Evolutionary conservation across 2,329 filamentous ascomycete genomes (phyloP), one percentile per base, ranked within the genome.

Genomic region (Trichophyton equinum): DNA sequence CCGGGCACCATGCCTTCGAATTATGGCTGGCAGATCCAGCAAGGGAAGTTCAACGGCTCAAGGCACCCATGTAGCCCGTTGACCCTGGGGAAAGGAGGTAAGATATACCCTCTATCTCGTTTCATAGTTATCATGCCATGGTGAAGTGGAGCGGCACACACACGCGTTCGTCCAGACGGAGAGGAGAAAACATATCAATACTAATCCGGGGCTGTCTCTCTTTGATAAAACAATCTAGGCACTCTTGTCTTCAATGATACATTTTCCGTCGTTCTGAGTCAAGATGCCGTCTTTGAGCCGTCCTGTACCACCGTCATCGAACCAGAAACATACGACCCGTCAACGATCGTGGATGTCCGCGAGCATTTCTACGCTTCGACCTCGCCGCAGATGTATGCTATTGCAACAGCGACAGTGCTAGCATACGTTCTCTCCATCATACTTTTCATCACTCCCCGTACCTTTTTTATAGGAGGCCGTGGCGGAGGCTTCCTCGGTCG

Each of bases 301-400:
- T 65, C 74, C 57, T 82, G 80, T 66, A 79, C 55, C 61, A n/a
- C 33, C 62, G 25, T 38, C 30, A 58, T 60, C 61, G 64, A 61
- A 38, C 46, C 66, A 4, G 63, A 69, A 18, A 67, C 67, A 4
- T 65, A 66, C 47, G 69, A 76, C 61, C 73, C 76, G 8, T 76
- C 78, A 47, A 77, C 78, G 63, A 74, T 85, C 64, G 82, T 85
- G 63, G 84, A 91, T 72, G 83, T 89, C 60, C 81, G 83, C 64
- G 89, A 95, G 68, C 91, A 91, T 7, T 99, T 99, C 74, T 96
- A 95, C 74, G 87, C 91, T 60, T 96, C 91, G 42, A 91, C 89
- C 20, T 92, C 94, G 51, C 92, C 94, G 13, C 91, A 95, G 74
- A 87, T 89, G 68, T 99, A 96, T 71, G 91, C 91, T 53, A 87